These are phyloP conservation scores for Scedosporium apiospermum DNA, from an alignment of 2,329 filamentous ascomycete genomes.

Conservation along the genomic window DNA sequence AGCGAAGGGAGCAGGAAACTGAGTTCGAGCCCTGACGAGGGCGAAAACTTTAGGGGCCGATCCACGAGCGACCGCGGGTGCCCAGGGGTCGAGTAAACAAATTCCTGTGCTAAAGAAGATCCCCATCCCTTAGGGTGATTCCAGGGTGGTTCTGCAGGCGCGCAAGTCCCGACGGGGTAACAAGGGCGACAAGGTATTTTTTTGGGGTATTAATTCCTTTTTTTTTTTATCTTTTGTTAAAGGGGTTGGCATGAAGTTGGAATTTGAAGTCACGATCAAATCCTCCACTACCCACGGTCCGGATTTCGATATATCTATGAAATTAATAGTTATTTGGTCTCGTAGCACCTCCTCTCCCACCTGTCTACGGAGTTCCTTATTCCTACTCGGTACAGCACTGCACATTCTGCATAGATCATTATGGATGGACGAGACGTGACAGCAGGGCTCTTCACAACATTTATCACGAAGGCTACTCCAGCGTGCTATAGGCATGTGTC, in stretches of 20 bases:
- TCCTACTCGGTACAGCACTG: conserved; percentile 42
- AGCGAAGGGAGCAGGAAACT: too few relatives aligned
- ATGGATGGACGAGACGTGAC: conserved; percentile 50
- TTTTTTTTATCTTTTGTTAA: neutral
- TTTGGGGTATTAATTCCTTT: too few relatives aligned
- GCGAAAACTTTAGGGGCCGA: too few relatives aligned
- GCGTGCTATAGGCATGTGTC: conserved; percentile 51
- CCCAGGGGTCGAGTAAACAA: too few relatives aligned
- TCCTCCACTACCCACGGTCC: neutral
- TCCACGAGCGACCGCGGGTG: too few relatives aligned
- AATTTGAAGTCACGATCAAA: neutral
- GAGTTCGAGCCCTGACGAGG: too few relatives aligned
- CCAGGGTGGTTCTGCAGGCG: neutral
- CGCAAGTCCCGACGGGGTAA: too few relatives aligned
- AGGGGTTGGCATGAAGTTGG: too few relatives aligned
- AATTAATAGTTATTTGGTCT: conserved; percentile 43
- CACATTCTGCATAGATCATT: conserved; percentile 63
- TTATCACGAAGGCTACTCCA: conserved; percentile 52
- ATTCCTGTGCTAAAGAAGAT: too few relatives aligned
- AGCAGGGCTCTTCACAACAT: conserved; percentile 48
- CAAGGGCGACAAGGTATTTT: too few relatives aligned
- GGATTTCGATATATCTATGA: conserved; percentile 43
- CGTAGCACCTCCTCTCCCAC: conserved; percentile 44
- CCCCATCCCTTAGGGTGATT: too few relatives aligned
- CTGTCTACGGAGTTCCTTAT: conserved; percentile 43